Base-by-base conservation (phyloP, 805 yeast genomes). In the Suhomyces sp. region DNA sequence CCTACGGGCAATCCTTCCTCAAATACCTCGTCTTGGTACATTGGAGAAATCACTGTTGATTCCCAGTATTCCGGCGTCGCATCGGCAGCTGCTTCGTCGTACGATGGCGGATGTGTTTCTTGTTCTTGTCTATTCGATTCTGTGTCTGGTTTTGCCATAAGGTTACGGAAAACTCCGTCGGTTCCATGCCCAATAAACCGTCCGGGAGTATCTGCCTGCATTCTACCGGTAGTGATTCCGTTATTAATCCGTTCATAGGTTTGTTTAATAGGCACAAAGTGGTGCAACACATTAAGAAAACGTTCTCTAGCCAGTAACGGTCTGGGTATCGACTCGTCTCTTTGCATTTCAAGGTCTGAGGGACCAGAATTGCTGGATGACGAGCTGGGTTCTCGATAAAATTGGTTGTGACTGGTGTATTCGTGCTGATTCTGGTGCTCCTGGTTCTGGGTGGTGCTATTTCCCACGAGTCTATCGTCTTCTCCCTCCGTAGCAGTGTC, bases 11-110 rank as follows among this genome's bases (percentile, higher is more conserved):
- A 75, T 0, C 97, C 98, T 60, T 93, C 97, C 31, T 94, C 90
- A 69, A 90, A 90, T 17, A 94, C 86, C 68, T 93, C 98, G 65
- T 94, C 97, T 52, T 82, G 85, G 61, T 82, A 86, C 78, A 68
- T 90, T 5, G 96, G 88, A 5, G 90, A 82, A 65, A 91, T 79
- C 42, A 90, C 84, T 0, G 94, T 83, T 6, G 92, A 83, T 69
- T 94, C 99, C 96, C 97, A 94, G 70, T 94, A 94, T 40, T 97
- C 96, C 0, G 99, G 99, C 0, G 96, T 84, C 13, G 94, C 82
- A 66, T 94, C 99, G 3, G 90, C 87, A 0, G 97, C 90, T 0
- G 97, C 98, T 65, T 92, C 98, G 52, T 90, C 97, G 70, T 94
- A 94, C 0, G 96, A 78, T 3, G 98, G 98, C 19, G 84, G 80